A percentile compares a stretch with the other conserved stretches of the same genome.
Conservation (phyloP, 2,329 filamentous ascomycete genomes). For the Venturia oleaginea region DNA sequence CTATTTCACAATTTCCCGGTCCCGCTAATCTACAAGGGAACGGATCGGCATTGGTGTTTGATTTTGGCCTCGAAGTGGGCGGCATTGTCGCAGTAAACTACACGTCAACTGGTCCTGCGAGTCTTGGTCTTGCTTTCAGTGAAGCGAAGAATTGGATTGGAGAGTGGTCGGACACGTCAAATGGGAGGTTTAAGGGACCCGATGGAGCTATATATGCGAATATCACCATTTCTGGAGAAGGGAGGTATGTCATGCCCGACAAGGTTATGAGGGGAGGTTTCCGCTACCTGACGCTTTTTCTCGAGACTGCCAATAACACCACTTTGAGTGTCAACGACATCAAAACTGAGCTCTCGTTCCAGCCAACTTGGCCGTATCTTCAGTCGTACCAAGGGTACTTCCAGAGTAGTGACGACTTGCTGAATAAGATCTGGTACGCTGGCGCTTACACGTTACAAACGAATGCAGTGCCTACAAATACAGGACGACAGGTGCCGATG, state of each 20-base stretch:
- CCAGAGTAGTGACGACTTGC: slow-evolving; percentile 24
- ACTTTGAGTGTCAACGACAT: slow-evolving; percentile 30
- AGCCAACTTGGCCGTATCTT: slow-evolving; percentile 41
- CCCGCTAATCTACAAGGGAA: slow-evolving; percentile 32
- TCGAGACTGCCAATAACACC: slow-evolving; percentile 23
- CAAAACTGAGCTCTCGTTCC: slow-evolving; percentile 37
- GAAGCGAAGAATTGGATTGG: slow-evolving; percentile 36
- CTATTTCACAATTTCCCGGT: slow-evolving; percentile 25
- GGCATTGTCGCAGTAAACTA: slow-evolving; percentile 47
- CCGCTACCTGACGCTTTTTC: slow-evolving; percentile 42
- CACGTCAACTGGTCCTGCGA: slow-evolving; percentile 26
- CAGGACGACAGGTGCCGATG: slow-evolving; percentile 28
- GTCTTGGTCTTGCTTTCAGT: slow-evolving; percentile 33
- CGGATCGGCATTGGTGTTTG: slow-evolving; percentile 46
- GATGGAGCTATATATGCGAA: slow-evolving; percentile 40
- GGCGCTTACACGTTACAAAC: slow-evolving; percentile 46
- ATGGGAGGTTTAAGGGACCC: slow-evolving; percentile 29
- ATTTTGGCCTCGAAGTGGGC: slow-evolving; percentile 51
- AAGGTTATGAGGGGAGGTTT: slow-evolving; percentile 43
- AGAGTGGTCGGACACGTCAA: slow-evolving; percentile 35
- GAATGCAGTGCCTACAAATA: slow-evolving; percentile 31
- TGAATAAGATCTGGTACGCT: slow-evolving; percentile 40
- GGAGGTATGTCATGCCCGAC: slow-evolving; percentile 37
- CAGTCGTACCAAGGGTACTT: slow-evolving; percentile 32
- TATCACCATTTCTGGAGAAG: slow-evolving; percentile 26